Evolutionary conservation across 352 stramenopile genomes (phyloP), one percentile per base, ranked within the genome.

Genomic region (Phytophthora meadii): DNA sequence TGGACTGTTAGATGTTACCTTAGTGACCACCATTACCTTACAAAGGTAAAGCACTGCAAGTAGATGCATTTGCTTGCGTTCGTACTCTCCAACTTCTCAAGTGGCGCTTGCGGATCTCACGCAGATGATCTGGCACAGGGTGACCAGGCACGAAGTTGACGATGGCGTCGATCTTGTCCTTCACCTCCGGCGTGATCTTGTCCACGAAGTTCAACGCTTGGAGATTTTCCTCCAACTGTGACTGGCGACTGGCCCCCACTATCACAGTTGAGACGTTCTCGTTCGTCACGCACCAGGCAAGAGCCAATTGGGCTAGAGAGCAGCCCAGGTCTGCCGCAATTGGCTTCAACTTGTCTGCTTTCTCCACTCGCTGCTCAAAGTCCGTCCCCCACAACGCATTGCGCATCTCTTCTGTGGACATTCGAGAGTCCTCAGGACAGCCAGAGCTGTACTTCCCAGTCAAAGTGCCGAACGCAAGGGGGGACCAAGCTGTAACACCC

Each of bases 391-490:
- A 42, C 36, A 42, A 17, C 14, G 36, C 36, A 42, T 42, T 42
- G 15, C 36, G 36, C 36, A 42, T 42, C 36, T 42, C 36, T 42
- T 42, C 36, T 8, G 36, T 42, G 12, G 10, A 42, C 36, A 42
- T 42, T 2, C 36, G 36, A 8, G 36, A 42, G 12, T 1, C 36
- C 15, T 42, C 12, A 42, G 36, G 36, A 7, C 14, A 42, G 2
- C 36, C 36, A 42, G 6, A 47, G 15, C 72, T 72, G 73, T 90
- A 89, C 61, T 91, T 91, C 61, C 72, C 79, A 28, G 76, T 86
- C 39, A 91, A 58, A 4, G 89, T 62, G 7, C 82, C 81, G 11
- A 67, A 70, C 4, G 72, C 65, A 40, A 89, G 41, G 28, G 78
- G 76, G 25, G 66, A 84, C 71, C 74, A 90, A 15, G 64, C 70